Conservation (phyloP, 192 early-diverging fungal species). For the Geranomyces michiganensis region DNA sequence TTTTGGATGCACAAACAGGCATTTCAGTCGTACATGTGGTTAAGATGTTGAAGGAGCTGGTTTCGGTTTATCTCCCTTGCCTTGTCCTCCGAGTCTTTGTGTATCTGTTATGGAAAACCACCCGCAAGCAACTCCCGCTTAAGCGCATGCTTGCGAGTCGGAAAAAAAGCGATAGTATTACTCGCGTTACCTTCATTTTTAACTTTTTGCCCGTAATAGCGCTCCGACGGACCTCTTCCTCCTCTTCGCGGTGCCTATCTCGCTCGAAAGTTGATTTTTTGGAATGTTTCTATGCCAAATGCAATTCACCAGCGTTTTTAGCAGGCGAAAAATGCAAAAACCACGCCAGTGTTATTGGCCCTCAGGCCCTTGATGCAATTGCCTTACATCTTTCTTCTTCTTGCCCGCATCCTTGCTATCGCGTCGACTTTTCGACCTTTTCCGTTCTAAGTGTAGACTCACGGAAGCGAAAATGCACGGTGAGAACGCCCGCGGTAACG, state of each 20-base stretch:
- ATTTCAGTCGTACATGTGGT: conserved; percentile 41
- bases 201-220: conserved; percentile 52
- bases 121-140: not conserved
- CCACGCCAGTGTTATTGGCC: not conserved
- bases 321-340: not conserved
- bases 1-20: too few relatives aligned
- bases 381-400: conserved; percentile 20
- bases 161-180: too few relatives aligned
- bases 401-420: conserved; percentile 12
- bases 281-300: conserved; percentile 22
- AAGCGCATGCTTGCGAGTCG: not conserved
- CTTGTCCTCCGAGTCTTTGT: conserved; percentile 37
- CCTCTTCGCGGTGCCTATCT: conserved; percentile 7
- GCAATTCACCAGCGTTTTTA: not conserved
- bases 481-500: not conserved
- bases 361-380: not conserved
- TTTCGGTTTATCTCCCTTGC: conserved; percentile 38
- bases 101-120: too few relatives aligned
- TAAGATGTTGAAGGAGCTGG: conserved; percentile 39
- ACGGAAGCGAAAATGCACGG: too few relatives aligned
- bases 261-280: not conserved
- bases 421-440: not conserved
- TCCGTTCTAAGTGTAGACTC: not conserved
- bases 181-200: conserved; percentile 47
- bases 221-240: conserved; percentile 36